Evolutionary conservation across 495 filamentous ascomycete species (phyloP).

Genomic region (Pyrenopolyporus hunteri): DNA sequence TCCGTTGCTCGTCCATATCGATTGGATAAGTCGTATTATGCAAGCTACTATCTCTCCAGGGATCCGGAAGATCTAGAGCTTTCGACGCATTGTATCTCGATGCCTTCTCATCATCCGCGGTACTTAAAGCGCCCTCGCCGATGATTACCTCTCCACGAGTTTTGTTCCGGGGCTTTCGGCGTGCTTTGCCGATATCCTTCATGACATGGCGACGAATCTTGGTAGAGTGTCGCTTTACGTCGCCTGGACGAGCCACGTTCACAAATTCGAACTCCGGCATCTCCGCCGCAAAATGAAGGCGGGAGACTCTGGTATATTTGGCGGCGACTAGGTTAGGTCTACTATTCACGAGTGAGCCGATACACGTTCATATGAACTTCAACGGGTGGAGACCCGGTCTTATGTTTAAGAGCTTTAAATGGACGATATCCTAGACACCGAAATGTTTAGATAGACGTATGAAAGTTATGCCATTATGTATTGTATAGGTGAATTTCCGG

Average conservation of each 20-base stretch:
- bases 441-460: too few relatives aligned
- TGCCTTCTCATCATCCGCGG: neutral
- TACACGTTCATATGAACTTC: too few relatives aligned
- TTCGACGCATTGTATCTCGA: neutral
- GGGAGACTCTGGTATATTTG: neutral
- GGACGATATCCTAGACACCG: too few relatives aligned
- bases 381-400: too few relatives aligned
- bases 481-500: too few relatives aligned
- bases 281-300: neutral
- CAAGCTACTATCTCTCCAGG: constrained; percentile 14
- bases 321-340: too few relatives aligned
- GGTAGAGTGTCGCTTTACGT: constrained; percentile 37
- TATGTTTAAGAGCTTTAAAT: too few relatives aligned
- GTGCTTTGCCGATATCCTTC: constrained; percentile 47
- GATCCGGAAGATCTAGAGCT: constrained; percentile 2
- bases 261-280: constrained; percentile 42
- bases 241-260: constrained; percentile 31
- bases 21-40: constrained; percentile 20
- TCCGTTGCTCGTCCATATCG: constrained; percentile 34
- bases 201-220: constrained; percentile 46
- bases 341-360: too few relatives aligned
- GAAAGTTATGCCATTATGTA: too few relatives aligned
- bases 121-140: neutral
- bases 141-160: constrained; percentile 15
- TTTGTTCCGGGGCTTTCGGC: constrained; percentile 35